phyloP scores from a whole-genome alignment of 2,329 filamentous ascomycete species.

The Colletotrichum sp. region DNA sequence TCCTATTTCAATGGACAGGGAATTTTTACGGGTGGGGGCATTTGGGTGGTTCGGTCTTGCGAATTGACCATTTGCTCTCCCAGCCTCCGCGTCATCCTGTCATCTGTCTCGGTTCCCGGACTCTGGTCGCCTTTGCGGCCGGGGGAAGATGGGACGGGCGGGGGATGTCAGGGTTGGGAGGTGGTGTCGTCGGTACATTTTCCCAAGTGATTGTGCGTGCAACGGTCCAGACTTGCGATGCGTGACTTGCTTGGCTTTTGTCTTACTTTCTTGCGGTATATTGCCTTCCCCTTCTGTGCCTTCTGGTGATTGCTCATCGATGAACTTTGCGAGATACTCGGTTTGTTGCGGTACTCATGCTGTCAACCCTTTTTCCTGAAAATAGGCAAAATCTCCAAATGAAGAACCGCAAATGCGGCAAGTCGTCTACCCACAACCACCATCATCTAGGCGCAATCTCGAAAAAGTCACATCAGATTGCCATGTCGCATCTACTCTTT shows the following conservation, averaged over 20 bases:
- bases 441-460: not conserved
- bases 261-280: not conserved
- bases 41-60: constrained; percentile 35
- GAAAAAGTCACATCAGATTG: not conserved
- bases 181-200: constrained; percentile 49
- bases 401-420: not conserved
- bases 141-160: constrained; percentile 22
- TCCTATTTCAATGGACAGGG: constrained; percentile 28
- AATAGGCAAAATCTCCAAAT: not conserved
- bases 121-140: constrained; percentile 15
- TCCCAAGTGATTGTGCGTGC: not conserved
- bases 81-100: constrained; percentile 34
- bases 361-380: rapidly evolving
- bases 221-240: not conserved
- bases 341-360: not conserved
- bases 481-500: not conserved
- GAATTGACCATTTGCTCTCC: constrained; percentile 51
- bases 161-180: constrained; percentile 38
- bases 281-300: not conserved
- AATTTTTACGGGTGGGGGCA: constrained; percentile 30
- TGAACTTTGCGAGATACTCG: not conserved
- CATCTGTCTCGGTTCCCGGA: constrained; percentile 35
- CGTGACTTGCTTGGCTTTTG: not conserved
- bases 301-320: not conserved
- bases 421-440: not conserved